Conservation (phyloP, 1,284 basidiomycete species). For the Ceratobasidium sp. region DNA sequence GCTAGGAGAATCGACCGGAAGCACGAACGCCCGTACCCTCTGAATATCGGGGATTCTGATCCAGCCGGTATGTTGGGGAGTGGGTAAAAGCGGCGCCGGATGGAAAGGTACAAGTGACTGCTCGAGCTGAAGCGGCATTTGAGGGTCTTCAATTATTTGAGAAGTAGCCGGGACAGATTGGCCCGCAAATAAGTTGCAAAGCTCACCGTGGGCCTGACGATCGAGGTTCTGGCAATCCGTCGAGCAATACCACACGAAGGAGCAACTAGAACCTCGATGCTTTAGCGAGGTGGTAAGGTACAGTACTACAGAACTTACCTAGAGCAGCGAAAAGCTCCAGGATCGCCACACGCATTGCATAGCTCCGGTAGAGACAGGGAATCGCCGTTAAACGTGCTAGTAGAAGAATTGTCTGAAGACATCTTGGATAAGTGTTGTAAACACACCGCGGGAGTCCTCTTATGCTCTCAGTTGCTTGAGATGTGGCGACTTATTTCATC, state of each 20-base stretch:
- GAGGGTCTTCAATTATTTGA: not conserved
- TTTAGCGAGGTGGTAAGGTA: not conserved
- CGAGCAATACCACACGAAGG: slow-evolving; percentile 25
- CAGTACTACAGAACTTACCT: not conserved
- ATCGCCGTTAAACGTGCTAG: not conserved
- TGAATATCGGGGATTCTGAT: not conserved
- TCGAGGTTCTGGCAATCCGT: slow-evolving; percentile 4
- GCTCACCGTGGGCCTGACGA: slow-evolving; percentile 3
- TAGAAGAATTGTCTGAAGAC: not conserved
- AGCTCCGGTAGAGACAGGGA: not conserved
- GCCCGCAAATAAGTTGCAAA: slow-evolving; percentile 9
- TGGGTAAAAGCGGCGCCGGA: not conserved
- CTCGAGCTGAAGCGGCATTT: not conserved
- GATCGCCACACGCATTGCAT: slow-evolving; percentile 10
- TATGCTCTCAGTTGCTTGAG: not conserved
- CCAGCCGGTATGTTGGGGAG: not conserved
- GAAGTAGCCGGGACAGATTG: not conserved
- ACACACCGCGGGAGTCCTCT: not conserved
- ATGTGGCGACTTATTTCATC: too few species aligned
- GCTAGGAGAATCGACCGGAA: not conserved
- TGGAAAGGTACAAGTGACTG: not conserved
- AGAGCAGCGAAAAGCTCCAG: not conserved
- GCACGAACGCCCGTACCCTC: not conserved
- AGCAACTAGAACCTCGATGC: not conserved
- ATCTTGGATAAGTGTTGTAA: not conserved